Conservation (phyloP, 2,329 filamentous ascomycete genomes). For the Xenoacremonium recifei region DNA sequence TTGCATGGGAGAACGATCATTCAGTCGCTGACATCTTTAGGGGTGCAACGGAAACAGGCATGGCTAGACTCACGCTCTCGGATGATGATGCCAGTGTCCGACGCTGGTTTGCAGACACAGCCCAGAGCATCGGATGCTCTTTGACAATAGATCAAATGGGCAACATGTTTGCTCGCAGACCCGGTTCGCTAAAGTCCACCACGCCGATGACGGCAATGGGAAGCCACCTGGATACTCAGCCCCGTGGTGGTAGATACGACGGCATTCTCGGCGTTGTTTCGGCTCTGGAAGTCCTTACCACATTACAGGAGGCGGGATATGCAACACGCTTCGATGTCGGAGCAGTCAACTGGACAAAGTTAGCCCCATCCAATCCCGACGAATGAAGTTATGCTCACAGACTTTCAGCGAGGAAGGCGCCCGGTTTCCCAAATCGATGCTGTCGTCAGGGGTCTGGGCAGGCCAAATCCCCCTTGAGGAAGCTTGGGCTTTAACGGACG, state of each 20-base stretch:
- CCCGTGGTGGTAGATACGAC: slow-evolving; percentile 67
- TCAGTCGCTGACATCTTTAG: no score
- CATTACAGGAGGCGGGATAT: slow-evolving; percentile 61
- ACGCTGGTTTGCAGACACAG: slow-evolving; percentile 73
- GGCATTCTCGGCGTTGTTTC: slow-evolving; percentile 74
- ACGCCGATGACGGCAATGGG: slow-evolving; percentile 64
- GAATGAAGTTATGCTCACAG: no score
- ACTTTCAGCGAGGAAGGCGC: slow-evolving; percentile 74
- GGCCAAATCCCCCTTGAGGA: slow-evolving; percentile 60
- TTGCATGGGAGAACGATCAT: no score
- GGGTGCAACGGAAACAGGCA: slow-evolving; percentile 62
- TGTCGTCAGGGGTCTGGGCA: slow-evolving; percentile 77
- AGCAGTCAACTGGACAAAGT: slow-evolving; percentile 77
- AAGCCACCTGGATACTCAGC: slow-evolving; percentile 67
- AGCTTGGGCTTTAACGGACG: slow-evolving; percentile 63
- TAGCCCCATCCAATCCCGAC: no score
- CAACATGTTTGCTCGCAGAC: slow-evolving; percentile 72
- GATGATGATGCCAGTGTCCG: slow-evolving; percentile 71
- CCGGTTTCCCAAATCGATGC: slow-evolving; percentile 73
- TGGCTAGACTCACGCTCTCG: slow-evolving; percentile 74
- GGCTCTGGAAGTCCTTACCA: slow-evolving; percentile 69
- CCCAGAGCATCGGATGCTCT: slow-evolving; percentile 62
- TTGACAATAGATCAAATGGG: slow-evolving; percentile 75
- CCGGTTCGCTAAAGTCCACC: slow-evolving; percentile 55
- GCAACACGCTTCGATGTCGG: slow-evolving; percentile 71